These are phyloP conservation scores for Saccharomyces paradoxus DNA, from an alignment of 805 yeast genomes.

Conservation along the genomic window DNA sequence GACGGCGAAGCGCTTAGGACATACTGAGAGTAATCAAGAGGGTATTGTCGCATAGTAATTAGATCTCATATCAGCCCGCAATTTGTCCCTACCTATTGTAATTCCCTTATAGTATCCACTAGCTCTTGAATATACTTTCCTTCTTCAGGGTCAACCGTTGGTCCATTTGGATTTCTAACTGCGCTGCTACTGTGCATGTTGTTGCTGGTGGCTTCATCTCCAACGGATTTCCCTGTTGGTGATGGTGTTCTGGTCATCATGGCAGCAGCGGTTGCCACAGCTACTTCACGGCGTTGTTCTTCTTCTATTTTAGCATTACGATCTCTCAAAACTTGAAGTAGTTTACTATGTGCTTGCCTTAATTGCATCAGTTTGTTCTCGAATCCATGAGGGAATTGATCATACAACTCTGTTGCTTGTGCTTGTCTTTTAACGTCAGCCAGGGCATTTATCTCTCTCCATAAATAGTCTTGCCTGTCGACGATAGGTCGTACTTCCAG, in stretches of 20 bases:
- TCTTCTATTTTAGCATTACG: slow-evolving; percentile 17
- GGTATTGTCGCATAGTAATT: no score
- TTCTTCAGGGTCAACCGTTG: slow-evolving; percentile 6
- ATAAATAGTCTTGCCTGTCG: slow-evolving; percentile 32
- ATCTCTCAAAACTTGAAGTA: slow-evolving; percentile 32
- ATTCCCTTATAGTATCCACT: slow-evolving; percentile 4
- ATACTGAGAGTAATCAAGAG: no score
- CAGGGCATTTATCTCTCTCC: slow-evolving; percentile 82
- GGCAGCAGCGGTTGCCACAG: not conserved
- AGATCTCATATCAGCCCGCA: no score
- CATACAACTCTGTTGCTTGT: slow-evolving; percentile 35
- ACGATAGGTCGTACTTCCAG: not conserved
- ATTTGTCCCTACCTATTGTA: not conserved
- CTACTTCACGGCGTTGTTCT: slow-evolving; percentile 7
- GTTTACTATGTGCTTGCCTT: slow-evolving; percentile 45
- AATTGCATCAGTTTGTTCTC: slow-evolving; percentile 37
- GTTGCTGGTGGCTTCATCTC: not conserved
- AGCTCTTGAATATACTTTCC: slow-evolving; percentile 8
- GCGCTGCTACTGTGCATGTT: not conserved
- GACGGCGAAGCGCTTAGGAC: no score
- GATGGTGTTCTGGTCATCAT: not conserved
- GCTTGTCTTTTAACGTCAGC: slow-evolving; percentile 69
- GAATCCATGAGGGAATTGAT: slow-evolving; percentile 35
- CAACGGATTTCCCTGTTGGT: not conserved
- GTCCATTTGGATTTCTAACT: not conserved